Base-by-base conservation (phyloP, 345 rosid genomes). In the Aurinia saxatilis region DNA sequence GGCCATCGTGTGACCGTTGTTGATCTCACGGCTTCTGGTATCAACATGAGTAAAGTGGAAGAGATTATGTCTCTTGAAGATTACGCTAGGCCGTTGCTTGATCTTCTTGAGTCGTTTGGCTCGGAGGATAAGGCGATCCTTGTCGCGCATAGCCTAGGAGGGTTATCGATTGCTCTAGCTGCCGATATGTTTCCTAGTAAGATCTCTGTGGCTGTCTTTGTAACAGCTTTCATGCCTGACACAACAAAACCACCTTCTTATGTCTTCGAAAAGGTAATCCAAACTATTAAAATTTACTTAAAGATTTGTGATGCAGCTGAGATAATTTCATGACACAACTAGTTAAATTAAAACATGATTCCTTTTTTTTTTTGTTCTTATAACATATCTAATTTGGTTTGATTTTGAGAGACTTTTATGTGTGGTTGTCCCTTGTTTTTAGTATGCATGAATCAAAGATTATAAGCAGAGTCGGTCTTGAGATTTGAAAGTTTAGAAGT, bases 91-190 rank as follows among this genome's bases (percentile, higher is more conserved):
- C 91, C 91, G 1, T 70, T 88, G 52, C 54, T 85, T 41, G 23
- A 79, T 10, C 13, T 79, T 13, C 23, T 88, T 74, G 77, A 61
- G 12, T 55, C 77, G 5, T 63, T 75, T 49, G 67, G 79, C 27
- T 38, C 60, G 0, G 23, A 51, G 1, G 80, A 80, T 17, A 80
- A 61, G 50, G 83, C 70, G 5, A 63, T 83, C 18, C 78, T 88
- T 7, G 96, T 85, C 0, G 90, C 78, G 0, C 96, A 85, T 72
- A 85, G 96, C 59, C 62, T 79, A 0, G 92, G 88, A 13, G 92
- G 96, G 11, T 1, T 68, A 57, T 60, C 45, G 10, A 57, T 71
- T 73, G 82, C 78, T 33, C 71, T 72, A 18, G 82, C 84, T 0
- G 67, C 78, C 18, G 83, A 81, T 14, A 65, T 27, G 58, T 83